Conservation (phyloP, 164 flowering plant genomes). For the Piper betle region DNA sequence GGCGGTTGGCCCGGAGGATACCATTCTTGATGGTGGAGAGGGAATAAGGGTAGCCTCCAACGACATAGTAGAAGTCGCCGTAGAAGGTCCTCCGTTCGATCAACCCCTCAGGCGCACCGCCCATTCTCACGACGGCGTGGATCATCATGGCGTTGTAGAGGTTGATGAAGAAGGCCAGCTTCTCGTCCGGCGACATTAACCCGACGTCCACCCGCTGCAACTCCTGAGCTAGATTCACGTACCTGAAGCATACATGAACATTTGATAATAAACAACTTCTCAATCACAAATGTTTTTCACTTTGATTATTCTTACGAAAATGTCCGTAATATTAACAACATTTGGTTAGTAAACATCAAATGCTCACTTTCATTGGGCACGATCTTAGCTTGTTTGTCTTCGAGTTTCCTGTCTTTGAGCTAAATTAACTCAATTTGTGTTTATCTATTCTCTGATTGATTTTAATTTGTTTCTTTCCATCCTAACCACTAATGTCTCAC, state of each 20-base stretch:
- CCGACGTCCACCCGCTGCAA: constrained; percentile 64
- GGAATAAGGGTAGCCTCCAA: constrained; percentile 77
- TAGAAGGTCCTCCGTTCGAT: constrained; percentile 67
- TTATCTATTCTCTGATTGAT: too few relatives aligned
- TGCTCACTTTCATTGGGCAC: too few relatives aligned
- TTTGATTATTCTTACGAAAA: too few relatives aligned
- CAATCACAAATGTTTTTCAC: too few relatives aligned
- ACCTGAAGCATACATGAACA: constrained; percentile 26
- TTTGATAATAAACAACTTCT: too few relatives aligned
- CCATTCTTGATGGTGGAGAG: constrained; percentile 54
- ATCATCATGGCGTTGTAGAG: constrained; percentile 89
- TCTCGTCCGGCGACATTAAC: constrained; percentile 44
- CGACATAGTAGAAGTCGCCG: constrained; percentile 59
- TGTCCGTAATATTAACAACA: too few relatives aligned
- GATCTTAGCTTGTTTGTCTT: too few relatives aligned
- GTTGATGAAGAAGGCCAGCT: constrained; percentile 76
- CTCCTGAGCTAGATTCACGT: constrained; percentile 52
- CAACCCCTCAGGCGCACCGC: constrained; percentile 58
- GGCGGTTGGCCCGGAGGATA: constrained; percentile 58
- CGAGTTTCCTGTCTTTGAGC: too few relatives aligned
- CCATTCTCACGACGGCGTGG: constrained; percentile 69
- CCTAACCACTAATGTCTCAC: too few relatives aligned
- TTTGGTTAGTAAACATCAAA: too few relatives aligned
- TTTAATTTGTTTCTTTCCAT: too few relatives aligned
- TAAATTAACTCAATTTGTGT: too few relatives aligned